Evolutionary conservation across 2,329 filamentous ascomycete species (phyloP).

Genomic region (Corinectria fuckeliana): DNA sequence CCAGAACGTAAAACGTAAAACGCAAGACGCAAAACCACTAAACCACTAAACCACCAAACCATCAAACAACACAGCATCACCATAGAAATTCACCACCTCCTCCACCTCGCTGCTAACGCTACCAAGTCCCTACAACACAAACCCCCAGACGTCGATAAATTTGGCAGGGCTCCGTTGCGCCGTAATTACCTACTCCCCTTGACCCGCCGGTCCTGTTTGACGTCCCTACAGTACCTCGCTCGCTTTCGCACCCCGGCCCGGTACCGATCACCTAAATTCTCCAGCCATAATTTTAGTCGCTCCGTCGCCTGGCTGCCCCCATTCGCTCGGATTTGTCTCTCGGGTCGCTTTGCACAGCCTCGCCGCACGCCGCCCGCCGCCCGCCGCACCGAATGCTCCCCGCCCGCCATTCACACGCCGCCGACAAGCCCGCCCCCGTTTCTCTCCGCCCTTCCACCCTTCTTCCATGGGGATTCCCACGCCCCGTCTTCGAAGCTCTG

Average conservation of each 20-base stretch:
- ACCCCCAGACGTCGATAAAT: conserved; percentile 26
- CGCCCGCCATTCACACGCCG: conserved; percentile 14
- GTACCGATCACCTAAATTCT: conserved; percentile 5
- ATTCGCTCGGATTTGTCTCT: conserved; percentile 34
- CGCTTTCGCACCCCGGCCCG: neutral
- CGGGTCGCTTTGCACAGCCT: conserved; percentile 33
- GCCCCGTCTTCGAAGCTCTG: conserved; percentile 6
- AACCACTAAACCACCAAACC: neutral
- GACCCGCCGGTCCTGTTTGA: conserved; percentile 8
- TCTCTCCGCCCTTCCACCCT: conserved; percentile 19
- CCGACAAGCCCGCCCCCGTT: conserved; percentile 20
- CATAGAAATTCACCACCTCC: neutral
- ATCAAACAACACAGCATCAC: neutral
- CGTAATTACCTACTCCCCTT: neutral
- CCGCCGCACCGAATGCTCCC: conserved; percentile 22
- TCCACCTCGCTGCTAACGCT: neutral
- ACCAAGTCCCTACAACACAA: neutral
- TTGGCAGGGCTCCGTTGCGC: conserved; percentile 26
- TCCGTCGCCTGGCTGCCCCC: conserved; percentile 17
- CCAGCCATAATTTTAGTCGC: neutral
- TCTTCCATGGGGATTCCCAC: conserved; percentile 32
- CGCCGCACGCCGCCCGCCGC: conserved; percentile 6
- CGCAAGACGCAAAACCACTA: neutral
- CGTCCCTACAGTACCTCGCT: conserved; percentile 7
- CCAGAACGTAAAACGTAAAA: neutral